Base-by-base conservation (phyloP, 78 protist genomes). In the Dictyostelium purpureum region DNA sequence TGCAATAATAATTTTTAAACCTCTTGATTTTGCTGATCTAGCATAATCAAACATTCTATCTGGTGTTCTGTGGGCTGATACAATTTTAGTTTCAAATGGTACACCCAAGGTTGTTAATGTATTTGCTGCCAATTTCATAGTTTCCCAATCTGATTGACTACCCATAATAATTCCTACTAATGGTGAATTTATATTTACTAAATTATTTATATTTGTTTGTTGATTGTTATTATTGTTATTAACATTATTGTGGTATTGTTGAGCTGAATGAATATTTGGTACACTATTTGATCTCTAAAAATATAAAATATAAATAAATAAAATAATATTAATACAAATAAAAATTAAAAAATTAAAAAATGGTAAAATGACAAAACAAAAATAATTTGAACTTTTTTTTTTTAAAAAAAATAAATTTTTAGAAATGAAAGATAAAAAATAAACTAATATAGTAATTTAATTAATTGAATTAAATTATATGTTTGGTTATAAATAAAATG, bases 21-120 rank as follows among this genome's bases (percentile, higher is more conserved):
- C 97, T n/a, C 97, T 88, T 6, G 43, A n/a, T 28, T 40, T 90
- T 2, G 99, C 99, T 4, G 77, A 5, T n/a, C 16, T 35, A 26
- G 98, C 99, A 63, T 93, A 97, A 40, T 79, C 90, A 71, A 85
- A 77, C 88, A 97, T 40, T 45, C 98, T 96, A 42, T 80, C 87
- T 11, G 99, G 98, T 10, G 99, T 97, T 73, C 99, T 95, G 74
- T 97, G 99, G 31, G 99, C 99, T 21, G 98, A 96, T n/a, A 97
- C 98, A 80, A 97, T 94, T 43, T 92, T 91, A 65, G 94, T 38
- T 90, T 97, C 99, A 87, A 73, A 97, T 75, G 98, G 96, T 18
- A 97, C 95, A 26, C 73, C 96, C 37, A 97, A 89, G 45, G 49
- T 87, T 51, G 80, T 82, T 31, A 89, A 35, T 37, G 94, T 71